These are phyloP conservation scores for Dispira parvispora DNA, from an alignment of 192 early-diverging fungal genomes.

Conservation along the genomic window DNA sequence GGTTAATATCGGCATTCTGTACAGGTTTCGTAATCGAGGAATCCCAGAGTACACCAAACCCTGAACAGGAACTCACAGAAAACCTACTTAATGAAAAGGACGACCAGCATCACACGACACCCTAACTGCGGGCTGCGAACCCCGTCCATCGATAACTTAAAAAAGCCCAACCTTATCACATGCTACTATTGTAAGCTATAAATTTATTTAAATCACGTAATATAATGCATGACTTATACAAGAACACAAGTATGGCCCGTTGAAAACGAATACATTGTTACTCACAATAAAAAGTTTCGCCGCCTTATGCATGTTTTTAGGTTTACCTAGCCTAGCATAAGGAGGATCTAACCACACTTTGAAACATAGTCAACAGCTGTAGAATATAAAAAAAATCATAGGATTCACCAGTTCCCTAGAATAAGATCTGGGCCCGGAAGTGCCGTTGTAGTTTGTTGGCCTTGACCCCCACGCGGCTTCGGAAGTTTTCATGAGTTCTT, in stretches of 20 bases:
- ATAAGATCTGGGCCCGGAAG: conserved; percentile 70
- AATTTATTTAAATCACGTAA: neutral
- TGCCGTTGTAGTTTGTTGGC: conserved; percentile 77
- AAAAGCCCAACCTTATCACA: neutral
- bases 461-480: conserved; percentile 46
- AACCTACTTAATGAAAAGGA: neutral
- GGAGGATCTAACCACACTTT: too few species aligned
- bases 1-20: neutral
- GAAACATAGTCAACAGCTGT: too few species aligned
- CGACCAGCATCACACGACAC: neutral
- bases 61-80: too few species aligned
- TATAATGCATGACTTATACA: too few species aligned
- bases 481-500: conserved; percentile 39
- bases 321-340: too few species aligned
- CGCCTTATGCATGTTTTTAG: too few species aligned
- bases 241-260: too few species aligned
- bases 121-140: neutral
- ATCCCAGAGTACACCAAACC: neutral
- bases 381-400: neutral
- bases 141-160: neutral
- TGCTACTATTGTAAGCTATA: neutral
- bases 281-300: too few species aligned
- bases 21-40: neutral
- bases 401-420: conserved; percentile 12
- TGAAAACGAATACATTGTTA: too few species aligned